Conservation (phyloP, 345 rosid species). For the Passiflora organensis region DNA sequence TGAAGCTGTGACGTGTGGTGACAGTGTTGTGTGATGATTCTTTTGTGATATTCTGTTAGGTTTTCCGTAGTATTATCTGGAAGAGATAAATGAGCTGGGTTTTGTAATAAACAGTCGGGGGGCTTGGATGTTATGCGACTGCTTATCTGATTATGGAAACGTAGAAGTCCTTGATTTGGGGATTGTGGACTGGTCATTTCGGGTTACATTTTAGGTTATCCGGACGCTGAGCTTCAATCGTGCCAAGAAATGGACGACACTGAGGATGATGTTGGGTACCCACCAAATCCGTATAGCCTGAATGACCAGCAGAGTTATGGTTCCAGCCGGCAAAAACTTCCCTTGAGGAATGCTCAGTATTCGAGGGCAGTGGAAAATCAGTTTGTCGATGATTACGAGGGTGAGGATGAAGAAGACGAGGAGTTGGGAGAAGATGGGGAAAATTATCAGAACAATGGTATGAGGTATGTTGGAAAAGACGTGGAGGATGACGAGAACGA, state of each 20-base stretch:
- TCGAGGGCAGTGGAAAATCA: constrained; percentile 27
- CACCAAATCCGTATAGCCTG: constrained; percentile 43
- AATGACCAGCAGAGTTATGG: constrained; percentile 38
- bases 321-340: constrained; percentile 53
- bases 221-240: neutral
- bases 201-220: neutral
- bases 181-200: too few relatives aligned
- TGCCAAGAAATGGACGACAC: constrained; percentile 56
- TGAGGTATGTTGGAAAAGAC: constrained; percentile 28
- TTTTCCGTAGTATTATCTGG: neutral
- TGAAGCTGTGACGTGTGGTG: neutral
- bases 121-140: neutral
- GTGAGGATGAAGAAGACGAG: constrained; percentile 27
- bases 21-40: neutral
- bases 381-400: constrained; percentile 32
- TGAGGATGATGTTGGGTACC: constrained; percentile 70
- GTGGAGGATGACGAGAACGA: constrained; percentile 28
- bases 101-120: neutral
- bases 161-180: neutral
- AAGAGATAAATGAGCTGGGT: constrained; percentile 1
- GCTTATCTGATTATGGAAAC: neutral
- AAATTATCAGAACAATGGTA: constrained; percentile 37
- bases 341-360: constrained; percentile 31
- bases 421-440: constrained; percentile 38
- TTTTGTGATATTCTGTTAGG: neutral